Base-by-base conservation (phyloP, 495 filamentous ascomycete genomes). In the Cenococcum geophilum region DNA sequence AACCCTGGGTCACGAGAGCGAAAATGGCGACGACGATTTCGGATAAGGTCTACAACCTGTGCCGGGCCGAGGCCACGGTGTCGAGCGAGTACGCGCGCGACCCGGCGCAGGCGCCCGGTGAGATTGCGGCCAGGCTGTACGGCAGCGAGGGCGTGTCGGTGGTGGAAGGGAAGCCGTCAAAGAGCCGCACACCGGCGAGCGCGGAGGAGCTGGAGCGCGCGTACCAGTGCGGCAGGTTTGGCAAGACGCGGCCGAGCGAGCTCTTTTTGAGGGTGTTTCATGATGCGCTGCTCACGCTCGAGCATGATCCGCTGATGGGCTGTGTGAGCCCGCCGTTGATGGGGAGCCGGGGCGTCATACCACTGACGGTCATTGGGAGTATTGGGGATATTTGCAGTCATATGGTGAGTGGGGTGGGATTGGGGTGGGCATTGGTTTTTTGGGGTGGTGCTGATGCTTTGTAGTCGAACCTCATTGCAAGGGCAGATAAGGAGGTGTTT, bases 351-450 rank as follows among this genome's bases (percentile, higher is more conserved):
- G 88, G 88, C 1, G 78, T 79, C 0, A 72, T 88, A 11, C 87
- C 88, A 0, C 68, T 91, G 67, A 87, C 86, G 4, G 80, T 90
- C 47, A 80, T 90, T 21, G 85, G 85, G 0, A 79, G 81, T 60
- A 75, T 91, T 11, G 82, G 83, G 4, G 88, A 92, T 66, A 83
- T 90, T 49, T 80, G 79, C 56, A 79, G 86, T 5, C 87, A 91
- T 73, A 84, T 88, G 75, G 35, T 25, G 21, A 36, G 54, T 40
- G 35, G 12, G 40, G 2, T 45, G 40, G 18, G 11, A 4, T 3
- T 40, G 54, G 10, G 9, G 54, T 12, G 6, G 14, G 25, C 54
- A 35, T 12, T 18, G 34, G 20, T n/a, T 35, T 1, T 32, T 2
- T 32, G 27, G 6, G 27, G 6, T 32, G 27, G 6, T 6, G 6